Evolutionary conservation across 768 basidiomycete genomes (phyloP), one percentile per base, ranked within the genome.

Genomic region (Chlorophyllum brunneum): DNA sequence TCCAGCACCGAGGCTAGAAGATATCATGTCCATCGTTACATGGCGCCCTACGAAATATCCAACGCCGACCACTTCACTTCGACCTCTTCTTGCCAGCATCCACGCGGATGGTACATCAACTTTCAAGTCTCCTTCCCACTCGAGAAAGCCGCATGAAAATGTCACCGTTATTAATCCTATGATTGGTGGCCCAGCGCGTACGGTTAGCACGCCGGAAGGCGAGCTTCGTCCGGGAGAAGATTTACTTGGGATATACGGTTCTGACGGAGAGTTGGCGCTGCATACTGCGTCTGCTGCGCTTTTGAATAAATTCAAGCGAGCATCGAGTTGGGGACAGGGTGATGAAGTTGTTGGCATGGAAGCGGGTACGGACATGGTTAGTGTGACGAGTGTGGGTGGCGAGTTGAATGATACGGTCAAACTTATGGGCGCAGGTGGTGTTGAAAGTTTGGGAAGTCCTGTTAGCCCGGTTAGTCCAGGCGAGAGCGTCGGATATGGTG

Each of bases 261-360:
- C 51, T 20, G 43, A 52, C 5, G 43, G 41, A 5, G 51, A 37
- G 13, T 9, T 45, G 10, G 23, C 16, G 8, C 26, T 30, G 2
- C 20, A 37, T 29, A 11, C n/a, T n/a, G n/a, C 34, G 23, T 29
- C 42, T 4, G 36, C 18, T 10, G 34, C 34, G 2, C 33, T 42
- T 5, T 34, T 51, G 39, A 51, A 41, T 42, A 41, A 51, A 1
- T 52, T 52, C 27, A 52, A 79, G 54, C 72, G 85, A 4, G 84
- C 85, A 8, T 81, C 83, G 44, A 85, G 83, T 59, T 85, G 83
- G 84, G 83, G 81, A 0, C 70, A 70, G 44, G 72, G 69, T 16
- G 82, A 70, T 67, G 57, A 74, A 63, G 61, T 61, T 45, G 36
- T 47, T 13, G 22, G 45, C 20, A 16, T 24, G 26, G 34, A 16